These are phyloP conservation scores for Gyromitra esculenta DNA, from an alignment of 2,329 filamentous ascomycete genomes.

Conservation along the genomic window DNA sequence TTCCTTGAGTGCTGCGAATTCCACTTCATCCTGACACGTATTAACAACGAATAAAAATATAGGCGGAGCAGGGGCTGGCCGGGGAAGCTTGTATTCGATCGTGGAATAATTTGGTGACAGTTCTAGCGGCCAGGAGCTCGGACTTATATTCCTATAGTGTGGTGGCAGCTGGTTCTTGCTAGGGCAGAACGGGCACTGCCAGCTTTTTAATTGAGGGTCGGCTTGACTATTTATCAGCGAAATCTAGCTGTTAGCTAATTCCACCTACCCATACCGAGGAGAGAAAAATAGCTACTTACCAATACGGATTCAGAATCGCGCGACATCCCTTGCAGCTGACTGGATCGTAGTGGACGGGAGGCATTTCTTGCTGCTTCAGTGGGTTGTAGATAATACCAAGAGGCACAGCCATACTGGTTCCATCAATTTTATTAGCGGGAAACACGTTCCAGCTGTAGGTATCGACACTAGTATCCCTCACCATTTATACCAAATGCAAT, in stretches of 20 bases:
- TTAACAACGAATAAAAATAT: constrained; percentile 89
- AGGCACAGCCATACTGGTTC: constrained; percentile 89
- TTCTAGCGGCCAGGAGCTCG: constrained; percentile 82
- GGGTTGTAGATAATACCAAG: constrained; percentile 96
- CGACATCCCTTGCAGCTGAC: constrained; percentile 95
- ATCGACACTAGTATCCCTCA: constrained; percentile 3
- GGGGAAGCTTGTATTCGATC: constrained; percentile 82
- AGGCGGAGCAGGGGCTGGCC: constrained; percentile 79
- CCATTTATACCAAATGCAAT: neutral
- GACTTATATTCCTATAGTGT: constrained; percentile 88
- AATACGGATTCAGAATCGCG: constrained; percentile 95
- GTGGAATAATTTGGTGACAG: constrained; percentile 82
- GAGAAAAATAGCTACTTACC: constrained; percentile 67
- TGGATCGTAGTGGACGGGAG: constrained; percentile 91
- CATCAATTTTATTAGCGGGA: constrained; percentile 97
- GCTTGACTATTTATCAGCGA: constrained; percentile 70
- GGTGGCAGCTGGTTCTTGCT: constrained; percentile 82
- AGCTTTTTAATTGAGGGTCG: constrained; percentile 81
- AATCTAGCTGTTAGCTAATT: constrained; percentile 1
- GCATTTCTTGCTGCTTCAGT: constrained; percentile 86
- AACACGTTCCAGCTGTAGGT: constrained; percentile 87
- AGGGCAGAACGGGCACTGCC: constrained; percentile 89
- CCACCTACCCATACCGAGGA: neutral
- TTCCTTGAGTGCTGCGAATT: constrained; percentile 81
- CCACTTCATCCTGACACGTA: constrained; percentile 87